Conservation (phyloP, 2,329 filamentous ascomycete species). For the Ceratocystis albifundus region DNA sequence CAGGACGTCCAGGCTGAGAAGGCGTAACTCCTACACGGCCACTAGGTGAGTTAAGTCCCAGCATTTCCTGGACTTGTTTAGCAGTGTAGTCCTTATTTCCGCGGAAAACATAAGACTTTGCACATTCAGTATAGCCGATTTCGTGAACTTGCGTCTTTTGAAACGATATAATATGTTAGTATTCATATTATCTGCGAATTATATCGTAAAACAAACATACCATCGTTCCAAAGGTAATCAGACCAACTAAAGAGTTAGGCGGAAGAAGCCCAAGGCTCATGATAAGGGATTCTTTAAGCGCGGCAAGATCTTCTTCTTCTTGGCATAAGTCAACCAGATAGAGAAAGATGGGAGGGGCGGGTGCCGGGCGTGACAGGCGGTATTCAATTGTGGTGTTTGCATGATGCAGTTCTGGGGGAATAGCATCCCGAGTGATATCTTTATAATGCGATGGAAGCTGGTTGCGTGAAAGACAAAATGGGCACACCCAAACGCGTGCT, state of each 20-base stretch:
- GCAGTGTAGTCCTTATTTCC: slow-evolving; percentile 97
- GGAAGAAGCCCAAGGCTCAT: slow-evolving; percentile 75
- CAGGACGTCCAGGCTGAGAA: slow-evolving; percentile 61
- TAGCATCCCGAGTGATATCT: slow-evolving; percentile 72
- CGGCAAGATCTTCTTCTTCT: slow-evolving; percentile 72
- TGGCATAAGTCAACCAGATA: slow-evolving; percentile 84
- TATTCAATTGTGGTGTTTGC: slow-evolving; percentile 86
- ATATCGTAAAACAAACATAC: slow-evolving; percentile 35
- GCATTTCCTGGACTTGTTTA: slow-evolving; percentile 99
- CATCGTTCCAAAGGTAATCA: slow-evolving; percentile 90
- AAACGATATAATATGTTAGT: slow-evolving; percentile 25
- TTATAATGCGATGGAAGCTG: slow-evolving; percentile 77
- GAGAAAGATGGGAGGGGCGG: slow-evolving; percentile 73
- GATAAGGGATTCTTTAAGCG: slow-evolving; percentile 74
- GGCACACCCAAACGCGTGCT: slow-evolving; percentile 77
- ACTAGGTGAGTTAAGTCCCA: slow-evolving; percentile 64
- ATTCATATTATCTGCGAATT: background rate
- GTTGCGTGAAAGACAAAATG: slow-evolving; percentile 76
- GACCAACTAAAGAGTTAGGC: slow-evolving; percentile 67
- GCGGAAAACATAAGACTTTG: slow-evolving; percentile 96
- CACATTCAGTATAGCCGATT: slow-evolving; percentile 93
- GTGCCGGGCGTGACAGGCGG: slow-evolving; percentile 65
- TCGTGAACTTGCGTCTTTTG: slow-evolving; percentile 82
- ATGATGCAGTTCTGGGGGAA: slow-evolving; percentile 71
- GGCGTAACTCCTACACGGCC: slow-evolving; percentile 61